A percentile compares a stretch with the other conserved stretches of the same genome.
Conservation (phyloP, 345 rosid genomes). For the Isatis tinctoria region DNA sequence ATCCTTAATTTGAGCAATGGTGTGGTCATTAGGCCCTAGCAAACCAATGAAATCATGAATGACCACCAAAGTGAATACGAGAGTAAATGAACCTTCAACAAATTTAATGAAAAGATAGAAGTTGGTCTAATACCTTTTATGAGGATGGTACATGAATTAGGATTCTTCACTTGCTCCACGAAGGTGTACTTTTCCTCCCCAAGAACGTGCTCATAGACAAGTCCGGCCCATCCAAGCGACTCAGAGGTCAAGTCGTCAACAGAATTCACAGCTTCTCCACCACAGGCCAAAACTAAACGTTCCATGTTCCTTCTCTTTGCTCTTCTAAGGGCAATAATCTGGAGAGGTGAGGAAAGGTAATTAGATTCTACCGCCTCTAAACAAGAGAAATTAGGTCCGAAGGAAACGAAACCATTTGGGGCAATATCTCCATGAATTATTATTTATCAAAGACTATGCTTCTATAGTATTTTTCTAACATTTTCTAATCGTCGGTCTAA, state of each 20-base stretch:
- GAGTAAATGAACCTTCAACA: not conserved
- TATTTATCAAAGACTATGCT: not conserved
- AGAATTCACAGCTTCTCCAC: slow-evolving; percentile 90
- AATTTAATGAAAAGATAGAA: not conserved
- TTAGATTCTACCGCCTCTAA: not conserved
- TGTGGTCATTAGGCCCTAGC: slow-evolving; percentile 90
- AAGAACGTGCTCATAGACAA: slow-evolving; percentile 80
- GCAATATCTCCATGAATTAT: not conserved
- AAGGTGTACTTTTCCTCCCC: slow-evolving; percentile 94
- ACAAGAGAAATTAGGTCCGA: not conserved
- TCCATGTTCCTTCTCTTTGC: slow-evolving; percentile 98
- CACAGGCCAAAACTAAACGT: slow-evolving; percentile 84
- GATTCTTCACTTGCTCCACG: slow-evolving; percentile 87
- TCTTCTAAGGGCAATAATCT: slow-evolving; percentile 95
- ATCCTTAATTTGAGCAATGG: slow-evolving; percentile 95
- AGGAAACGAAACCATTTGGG: not conserved
- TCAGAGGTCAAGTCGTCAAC: slow-evolving; percentile 78
- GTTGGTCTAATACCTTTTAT: slow-evolving; percentile 59
- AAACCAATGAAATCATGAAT: not conserved
- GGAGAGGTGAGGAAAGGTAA: not conserved
- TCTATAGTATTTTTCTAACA: not conserved
- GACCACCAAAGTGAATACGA: not conserved
- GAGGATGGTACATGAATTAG: slow-evolving; percentile 78
- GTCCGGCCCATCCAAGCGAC: slow-evolving; percentile 96
- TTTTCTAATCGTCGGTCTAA: not conserved